Evolutionary conservation across 148 eudicot genomes (phyloP).

Genomic region (Silene conica): DNA sequence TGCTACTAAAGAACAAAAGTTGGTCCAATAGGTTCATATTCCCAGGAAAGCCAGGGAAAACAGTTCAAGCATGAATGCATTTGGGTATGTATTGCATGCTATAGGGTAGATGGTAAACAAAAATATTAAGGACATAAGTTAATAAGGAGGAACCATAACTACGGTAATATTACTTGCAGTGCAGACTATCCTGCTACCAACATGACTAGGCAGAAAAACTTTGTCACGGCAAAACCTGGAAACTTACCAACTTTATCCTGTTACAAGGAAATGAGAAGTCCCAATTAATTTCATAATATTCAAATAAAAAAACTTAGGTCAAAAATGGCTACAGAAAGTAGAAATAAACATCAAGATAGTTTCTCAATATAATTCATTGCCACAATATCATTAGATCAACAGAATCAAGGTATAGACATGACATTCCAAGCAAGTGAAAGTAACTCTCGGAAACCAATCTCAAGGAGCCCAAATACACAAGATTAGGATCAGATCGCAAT

Average conservation of each 20-base stretch:
- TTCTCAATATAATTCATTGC: not conserved
- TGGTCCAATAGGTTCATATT: not conserved
- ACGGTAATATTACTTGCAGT: conserved; percentile 24
- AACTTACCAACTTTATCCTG: conserved; percentile 99
- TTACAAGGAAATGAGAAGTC: conserved; percentile 21
- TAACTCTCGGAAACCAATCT: not conserved
- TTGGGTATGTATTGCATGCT: conserved; percentile 1
- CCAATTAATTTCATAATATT: not conserved
- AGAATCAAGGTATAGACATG: not conserved
- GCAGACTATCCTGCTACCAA: conserved; percentile 28
- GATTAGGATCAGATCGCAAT: not conserved
- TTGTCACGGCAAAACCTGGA: conserved; percentile 21
- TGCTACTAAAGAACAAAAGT: not conserved
- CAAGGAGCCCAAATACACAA: not conserved
- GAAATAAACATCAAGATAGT: not conserved
- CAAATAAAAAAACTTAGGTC: not conserved
- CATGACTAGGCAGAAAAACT: conserved; percentile 19
- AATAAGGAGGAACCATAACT: conserved; percentile 10
- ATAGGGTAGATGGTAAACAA: not conserved
- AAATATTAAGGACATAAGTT: not conserved
- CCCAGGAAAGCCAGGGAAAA: not conserved
- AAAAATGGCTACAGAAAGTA: not conserved
- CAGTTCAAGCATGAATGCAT: conserved; percentile 12
- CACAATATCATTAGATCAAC: not conserved
- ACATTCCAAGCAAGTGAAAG: not conserved